Percentiles rank a stretch among this genome's conserved stretches.
Evolutionary conservation across 768 basidiomycete genomes (phyloP).

Genomic region (Hericium rajendrae): DNA sequence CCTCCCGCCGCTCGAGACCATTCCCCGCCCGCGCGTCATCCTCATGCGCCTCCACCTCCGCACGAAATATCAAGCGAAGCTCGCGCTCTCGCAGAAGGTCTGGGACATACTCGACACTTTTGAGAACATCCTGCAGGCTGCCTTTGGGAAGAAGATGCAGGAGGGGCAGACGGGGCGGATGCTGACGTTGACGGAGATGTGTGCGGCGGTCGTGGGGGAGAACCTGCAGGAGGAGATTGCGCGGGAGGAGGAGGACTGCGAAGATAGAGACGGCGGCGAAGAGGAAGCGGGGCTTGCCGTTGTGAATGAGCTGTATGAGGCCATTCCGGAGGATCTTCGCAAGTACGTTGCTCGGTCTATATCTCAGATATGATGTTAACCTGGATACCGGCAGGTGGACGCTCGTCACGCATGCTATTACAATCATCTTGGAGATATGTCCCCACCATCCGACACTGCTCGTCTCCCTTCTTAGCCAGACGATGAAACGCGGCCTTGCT

Average conservation of each 20-base stretch:
- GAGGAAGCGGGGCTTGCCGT: constrained; percentile 19
- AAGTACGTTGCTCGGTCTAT: constrained; percentile 27
- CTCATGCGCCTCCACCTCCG: constrained; percentile 26
- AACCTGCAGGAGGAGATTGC: constrained; percentile 27
- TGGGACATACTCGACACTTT: constrained; percentile 50
- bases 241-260: constrained; percentile 16
- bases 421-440: constrained; percentile 35
- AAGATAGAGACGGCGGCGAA: constrained; percentile 15
- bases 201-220: constrained; percentile 37
- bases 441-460: constrained; percentile 40
- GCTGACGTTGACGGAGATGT: constrained; percentile 35
- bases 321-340: constrained; percentile 41
- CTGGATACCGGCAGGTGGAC: constrained; percentile 28
- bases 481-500: constrained; percentile 32
- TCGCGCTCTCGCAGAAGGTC: constrained; percentile 38
- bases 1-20: constrained; percentile 26
- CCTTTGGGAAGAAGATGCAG: constrained; percentile 10
- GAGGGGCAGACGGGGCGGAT: constrained; percentile 9
- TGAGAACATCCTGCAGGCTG: constrained; percentile 37
- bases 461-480: constrained; percentile 39
- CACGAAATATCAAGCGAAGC: constrained; percentile 23
- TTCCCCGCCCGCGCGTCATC: constrained; percentile 28
- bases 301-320: constrained; percentile 37
- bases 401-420: constrained; percentile 43
- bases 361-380: not conserved